Base-by-base conservation (phyloP, 169 alveolate species). In the Plasmodium fragile region DNA sequence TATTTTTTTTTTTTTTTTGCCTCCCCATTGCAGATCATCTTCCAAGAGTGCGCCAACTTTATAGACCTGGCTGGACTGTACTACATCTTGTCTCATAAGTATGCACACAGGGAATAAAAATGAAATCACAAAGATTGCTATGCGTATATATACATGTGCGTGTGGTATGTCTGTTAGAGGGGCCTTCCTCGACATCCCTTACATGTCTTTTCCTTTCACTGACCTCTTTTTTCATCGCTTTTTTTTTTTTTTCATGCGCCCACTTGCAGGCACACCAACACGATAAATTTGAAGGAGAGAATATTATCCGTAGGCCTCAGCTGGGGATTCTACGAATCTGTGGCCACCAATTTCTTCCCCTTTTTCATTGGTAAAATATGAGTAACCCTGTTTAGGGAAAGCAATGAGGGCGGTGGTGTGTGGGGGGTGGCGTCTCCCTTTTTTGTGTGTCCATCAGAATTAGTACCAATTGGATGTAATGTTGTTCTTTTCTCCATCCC, bases 321-420 rank as follows among this genome's bases (percentile, higher is more conserved):
- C 79, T 85, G 93, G 93, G 93, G 93, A 22, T 85, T 85, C 70
- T 85, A 52, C 43, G 93, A 85, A 73, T 85, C 93, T 16, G 18
- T 85, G 32, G 93, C 93, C 41, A 85, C 93, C 36, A 85, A 85
- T 41, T 85, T 85, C 75, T 85, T 85, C 18, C 93, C 93, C 4
- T 75, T 85, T 85, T 55, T 85, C 32, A 72, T 85, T 16, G 93
- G 93, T 85, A 65, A 65, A 65, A 65, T 65, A 65, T 1, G 2
- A 65, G 75, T 65, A 6, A 36, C 36, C n/a, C 18, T 28, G 8
- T 65, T 22, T 22, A 65, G 7, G 39, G 1, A 25, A n/a, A 16
- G 8, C 8, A 13, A 3, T 43, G 53, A n/a, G 0, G 0, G n/a
- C n/a, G n/a, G n/a, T n/a, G n/a, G n/a, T n/a, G 2, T 10, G 55